Conservation (phyloP, 805 yeast species). For the Blastobotrys peoriensis region DNA sequence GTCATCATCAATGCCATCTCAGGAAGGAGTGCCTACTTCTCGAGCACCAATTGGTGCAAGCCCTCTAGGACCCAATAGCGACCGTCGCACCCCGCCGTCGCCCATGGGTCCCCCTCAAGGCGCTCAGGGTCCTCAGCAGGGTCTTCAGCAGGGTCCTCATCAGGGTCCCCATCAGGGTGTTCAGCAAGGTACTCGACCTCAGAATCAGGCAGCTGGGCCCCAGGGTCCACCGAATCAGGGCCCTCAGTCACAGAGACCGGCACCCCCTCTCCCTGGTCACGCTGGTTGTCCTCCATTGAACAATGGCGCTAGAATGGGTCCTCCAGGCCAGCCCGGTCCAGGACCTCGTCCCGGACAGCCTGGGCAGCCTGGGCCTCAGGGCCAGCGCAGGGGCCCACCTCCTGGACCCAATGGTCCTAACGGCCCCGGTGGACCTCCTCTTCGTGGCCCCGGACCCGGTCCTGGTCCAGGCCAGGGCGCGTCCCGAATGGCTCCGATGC, state of each 20-base stretch:
- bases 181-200: background rate
- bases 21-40: conserved; percentile 15
- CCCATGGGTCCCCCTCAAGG: background rate
- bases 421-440: conserved; percentile 9
- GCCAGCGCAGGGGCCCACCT: conserved; percentile 9
- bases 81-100: conserved; percentile 1
- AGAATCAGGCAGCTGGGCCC: background rate
- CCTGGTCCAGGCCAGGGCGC: conserved; percentile 7
- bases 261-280: conserved; percentile 1
- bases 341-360: background rate
- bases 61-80: background rate
- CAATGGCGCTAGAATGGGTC: background rate
- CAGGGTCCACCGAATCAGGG: background rate
- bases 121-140: background rate
- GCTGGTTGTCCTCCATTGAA: conserved; percentile 1
- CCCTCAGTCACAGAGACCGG: background rate
- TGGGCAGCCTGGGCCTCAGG: background rate
- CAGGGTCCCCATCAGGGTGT: background rate
- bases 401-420: conserved; percentile 8
- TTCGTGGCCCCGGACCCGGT: conserved; percentile 4
- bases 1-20: conserved; percentile 2
- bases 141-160: background rate
- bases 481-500: too few species aligned
- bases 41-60: conserved; percentile 16
- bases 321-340: too few species aligned